Evolutionary conservation across 768 basidiomycete genomes (phyloP).

Genomic region (Termitomyces titanicus): DNA sequence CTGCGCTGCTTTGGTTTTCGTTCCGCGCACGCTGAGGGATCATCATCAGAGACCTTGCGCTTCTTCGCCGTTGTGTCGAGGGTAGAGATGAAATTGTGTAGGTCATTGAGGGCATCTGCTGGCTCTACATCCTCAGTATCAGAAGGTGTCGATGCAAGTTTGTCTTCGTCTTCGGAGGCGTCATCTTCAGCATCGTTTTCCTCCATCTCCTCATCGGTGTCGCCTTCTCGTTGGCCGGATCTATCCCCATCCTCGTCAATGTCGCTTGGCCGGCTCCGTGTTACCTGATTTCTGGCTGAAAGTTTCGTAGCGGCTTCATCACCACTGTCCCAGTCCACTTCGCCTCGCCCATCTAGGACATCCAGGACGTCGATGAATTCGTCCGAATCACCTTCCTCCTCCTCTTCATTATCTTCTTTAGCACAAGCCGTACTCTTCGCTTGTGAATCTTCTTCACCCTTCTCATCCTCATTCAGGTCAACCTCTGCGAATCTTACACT

Average conservation of each 20-base stretch:
- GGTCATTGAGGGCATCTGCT: conserved; percentile 59
- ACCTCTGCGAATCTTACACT: conserved; percentile 50
- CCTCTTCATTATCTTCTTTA: conserved; percentile 34
- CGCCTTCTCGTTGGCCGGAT: conserved; percentile 22
- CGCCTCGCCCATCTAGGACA: conserved; percentile 60
- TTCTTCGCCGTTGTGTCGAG: conserved; percentile 64
- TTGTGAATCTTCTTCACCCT: conserved; percentile 18
- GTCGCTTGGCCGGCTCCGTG: conserved; percentile 4
- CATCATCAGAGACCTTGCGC: conserved; percentile 55
- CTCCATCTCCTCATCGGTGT: conserved; percentile 33
- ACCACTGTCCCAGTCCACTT: conserved; percentile 39
- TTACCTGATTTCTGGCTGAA: neutral
- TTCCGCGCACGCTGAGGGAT: conserved; percentile 16
- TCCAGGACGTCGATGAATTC: conserved; percentile 66
- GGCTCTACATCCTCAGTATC: conserved; percentile 50
- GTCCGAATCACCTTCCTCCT: conserved; percentile 41
- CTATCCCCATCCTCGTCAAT: conserved; percentile 8
- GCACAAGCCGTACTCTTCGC: conserved; percentile 35
- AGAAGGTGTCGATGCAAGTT: conserved; percentile 39
- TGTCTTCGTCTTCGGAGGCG: conserved; percentile 43
- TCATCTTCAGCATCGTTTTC: conserved; percentile 31
- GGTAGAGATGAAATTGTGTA: conserved; percentile 68
- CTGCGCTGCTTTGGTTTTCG: conserved; percentile 51
- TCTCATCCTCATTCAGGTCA: conserved; percentile 62
- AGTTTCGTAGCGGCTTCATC: conserved; percentile 22